Evolutionary conservation across 2,329 filamentous ascomycete species (phyloP), one percentile per base, ranked within the genome.

Genomic region (Talaromyces pinophilus): DNA sequence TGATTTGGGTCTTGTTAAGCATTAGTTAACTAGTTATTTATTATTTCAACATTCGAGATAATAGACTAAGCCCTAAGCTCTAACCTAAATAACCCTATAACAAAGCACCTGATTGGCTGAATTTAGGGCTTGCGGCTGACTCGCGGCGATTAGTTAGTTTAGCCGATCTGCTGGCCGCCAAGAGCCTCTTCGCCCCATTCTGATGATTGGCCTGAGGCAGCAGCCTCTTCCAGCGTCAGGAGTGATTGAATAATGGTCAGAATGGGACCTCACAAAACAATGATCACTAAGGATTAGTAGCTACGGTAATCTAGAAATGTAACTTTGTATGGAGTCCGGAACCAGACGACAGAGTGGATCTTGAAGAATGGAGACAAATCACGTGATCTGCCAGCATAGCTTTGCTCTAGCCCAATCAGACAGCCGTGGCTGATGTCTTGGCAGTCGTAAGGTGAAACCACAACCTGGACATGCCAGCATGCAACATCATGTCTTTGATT

Each of bases 391-490:
- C 17, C 6, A 38, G 30, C 10, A 22, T 54, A 54, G 50, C 54
- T 57, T 35, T 5, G 8, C 33, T 40, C 33, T 8, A 57, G n/a
- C 11, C 54, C 54, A 57, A 57, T 38, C 54, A 57, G 33, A 57
- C 52, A 10, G 50, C 17, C n/a, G 30, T 57, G 54, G 54, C 54
- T 38, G 54, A 40, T 40, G 54, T 22, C 54, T 57, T 57, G 52
- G 52, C 52, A 57, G 33, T 57, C 30, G 33, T 38, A 38, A 38
- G 54, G 33, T 57, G 54, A 57, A 57, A 57, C 54, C 25, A n/a
- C 50, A 54, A 25, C 46, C 46, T 25, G 22, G 33, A 40, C 30
- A 57, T 25, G 54, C 33, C 33, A 38, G 30, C 54, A 55, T 55
- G 52, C 30, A 22, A 38, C 54, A 57, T 57, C 52, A 55, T 55